Evolutionary conservation across 2,329 filamentous ascomycete species (phyloP).

Genomic region (Samsoniella hepiali): DNA sequence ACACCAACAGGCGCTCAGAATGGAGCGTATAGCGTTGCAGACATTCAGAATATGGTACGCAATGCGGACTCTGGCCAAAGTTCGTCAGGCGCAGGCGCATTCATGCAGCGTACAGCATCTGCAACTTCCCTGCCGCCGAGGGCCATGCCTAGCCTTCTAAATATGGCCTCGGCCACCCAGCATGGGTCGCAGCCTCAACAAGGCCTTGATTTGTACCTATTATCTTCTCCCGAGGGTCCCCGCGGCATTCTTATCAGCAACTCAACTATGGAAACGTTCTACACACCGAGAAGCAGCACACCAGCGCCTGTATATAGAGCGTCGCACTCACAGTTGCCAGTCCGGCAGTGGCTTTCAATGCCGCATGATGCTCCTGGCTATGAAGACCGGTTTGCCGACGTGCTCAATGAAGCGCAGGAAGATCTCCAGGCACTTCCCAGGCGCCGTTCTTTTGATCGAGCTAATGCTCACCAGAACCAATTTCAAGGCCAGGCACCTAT

Average conservation of each 20-base stretch:
- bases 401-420: background rate
- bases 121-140: conserved; percentile 42
- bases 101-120: conserved; percentile 51
- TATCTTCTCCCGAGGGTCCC: conserved; percentile 59
- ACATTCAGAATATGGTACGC: conserved; percentile 46
- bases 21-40: conserved; percentile 38
- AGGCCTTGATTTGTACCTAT: conserved; percentile 54
- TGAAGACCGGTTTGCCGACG: background rate
- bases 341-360: conserved; percentile 7
- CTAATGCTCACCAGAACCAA: background rate
- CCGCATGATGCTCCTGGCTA: conserved; percentile 4
- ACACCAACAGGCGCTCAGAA: conserved; percentile 21
- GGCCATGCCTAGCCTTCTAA: conserved; percentile 31
- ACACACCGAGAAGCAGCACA: conserved; percentile 36
- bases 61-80: conserved; percentile 45
- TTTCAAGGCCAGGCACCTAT: background rate
- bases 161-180: conserved; percentile 23
- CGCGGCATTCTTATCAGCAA: conserved; percentile 55
- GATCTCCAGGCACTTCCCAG: background rate
- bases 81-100: conserved; percentile 45
- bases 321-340: background rate
- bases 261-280: conserved; percentile 47
- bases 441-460: background rate
- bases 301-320: background rate
- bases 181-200: conserved; percentile 27